These are phyloP conservation scores for Chaetomium fimeti DNA, from an alignment of 495 filamentous ascomycete genomes.

Conservation along the genomic window DNA sequence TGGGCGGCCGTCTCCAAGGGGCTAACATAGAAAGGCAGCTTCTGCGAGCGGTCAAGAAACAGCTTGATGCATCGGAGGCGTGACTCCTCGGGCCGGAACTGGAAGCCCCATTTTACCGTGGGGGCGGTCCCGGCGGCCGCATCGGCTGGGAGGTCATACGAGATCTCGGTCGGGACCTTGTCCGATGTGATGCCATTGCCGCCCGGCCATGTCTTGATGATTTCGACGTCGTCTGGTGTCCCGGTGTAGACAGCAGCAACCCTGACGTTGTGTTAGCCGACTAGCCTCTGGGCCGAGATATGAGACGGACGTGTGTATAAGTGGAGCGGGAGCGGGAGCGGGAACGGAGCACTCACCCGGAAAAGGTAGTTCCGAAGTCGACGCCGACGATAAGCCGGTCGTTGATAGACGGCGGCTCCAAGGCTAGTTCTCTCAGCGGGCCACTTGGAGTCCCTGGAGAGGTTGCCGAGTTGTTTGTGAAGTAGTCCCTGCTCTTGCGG, in stretches of 20 bases:
- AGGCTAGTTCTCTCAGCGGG: constrained; percentile 51
- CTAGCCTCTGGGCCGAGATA: background rate
- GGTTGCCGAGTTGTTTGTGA: constrained; percentile 41
- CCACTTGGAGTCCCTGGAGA: constrained; percentile 56
- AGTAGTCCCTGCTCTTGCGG: constrained; percentile 55
- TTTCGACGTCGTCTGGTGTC: constrained; percentile 73
- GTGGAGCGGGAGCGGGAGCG: background rate
- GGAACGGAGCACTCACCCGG: constrained; percentile 49
- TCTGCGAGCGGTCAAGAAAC: constrained; percentile 74
- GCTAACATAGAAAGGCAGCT: constrained; percentile 72
- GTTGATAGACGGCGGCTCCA: constrained; percentile 46
- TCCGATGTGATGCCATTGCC: constrained; percentile 70
- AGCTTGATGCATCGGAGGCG: constrained; percentile 76
- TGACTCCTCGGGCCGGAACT: constrained; percentile 71
- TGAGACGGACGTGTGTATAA: background rate
- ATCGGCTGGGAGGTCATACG: constrained; percentile 49
- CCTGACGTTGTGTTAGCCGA: constrained; percentile 37
- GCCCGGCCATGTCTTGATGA: constrained; percentile 79
- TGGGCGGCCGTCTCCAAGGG: constrained; percentile 71
- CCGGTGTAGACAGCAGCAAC: constrained; percentile 74
- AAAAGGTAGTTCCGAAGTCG: constrained; percentile 71
- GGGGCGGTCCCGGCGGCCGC: constrained; percentile 37
- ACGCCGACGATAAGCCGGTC: constrained; percentile 64
- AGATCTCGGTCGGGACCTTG: constrained; percentile 64
- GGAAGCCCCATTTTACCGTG: constrained; percentile 69